Conservation (phyloP, 176 grass and related monocot genomes). For the Rhynchospora tenuis region DNA sequence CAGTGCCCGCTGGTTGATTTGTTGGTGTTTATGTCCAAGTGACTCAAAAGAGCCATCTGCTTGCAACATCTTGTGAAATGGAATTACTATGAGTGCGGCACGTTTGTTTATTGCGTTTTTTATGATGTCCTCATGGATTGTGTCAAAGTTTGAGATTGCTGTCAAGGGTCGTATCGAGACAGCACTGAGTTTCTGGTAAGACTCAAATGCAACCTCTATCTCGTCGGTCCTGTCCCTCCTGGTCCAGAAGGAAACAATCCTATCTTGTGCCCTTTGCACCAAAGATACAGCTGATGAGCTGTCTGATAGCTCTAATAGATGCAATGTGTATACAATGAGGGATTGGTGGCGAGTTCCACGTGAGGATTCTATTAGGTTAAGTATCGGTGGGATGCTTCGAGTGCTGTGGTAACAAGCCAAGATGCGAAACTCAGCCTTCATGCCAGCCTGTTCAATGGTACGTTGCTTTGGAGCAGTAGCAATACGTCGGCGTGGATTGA, state of each 20-base stretch:
- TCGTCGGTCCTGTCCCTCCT: background rate
- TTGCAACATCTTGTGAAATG: conserved; percentile 47
- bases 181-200: conserved; percentile 56
- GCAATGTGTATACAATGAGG: conserved; percentile 56
- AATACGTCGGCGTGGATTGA: conserved; percentile 47
- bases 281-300: conserved; percentile 54
- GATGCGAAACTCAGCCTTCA: conserved; percentile 36
- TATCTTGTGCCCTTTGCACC: conserved; percentile 41
- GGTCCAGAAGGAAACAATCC: conserved; percentile 52
- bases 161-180: conserved; percentile 59
- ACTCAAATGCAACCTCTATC: conserved; percentile 69
- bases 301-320: conserved; percentile 64
- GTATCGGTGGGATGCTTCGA: conserved; percentile 52
- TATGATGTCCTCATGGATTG: conserved; percentile 65
- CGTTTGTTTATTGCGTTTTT: conserved; percentile 44
- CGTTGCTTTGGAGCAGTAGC: conserved; percentile 41
- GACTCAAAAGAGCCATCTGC: conserved; percentile 53
- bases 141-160: conserved; percentile 57
- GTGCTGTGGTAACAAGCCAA: conserved; percentile 61
- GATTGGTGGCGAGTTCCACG: conserved; percentile 27
- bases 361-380: conserved; percentile 62
- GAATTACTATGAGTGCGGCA: conserved; percentile 43
- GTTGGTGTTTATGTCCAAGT: conserved; percentile 39
- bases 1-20: conserved; percentile 58
- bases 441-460: conserved; percentile 29